Percentiles rank a stretch among this genome's conserved stretches.
phyloP scores from a whole-genome alignment of 192 early-diverging fungal species.

The Linnemannia elongata region DNA sequence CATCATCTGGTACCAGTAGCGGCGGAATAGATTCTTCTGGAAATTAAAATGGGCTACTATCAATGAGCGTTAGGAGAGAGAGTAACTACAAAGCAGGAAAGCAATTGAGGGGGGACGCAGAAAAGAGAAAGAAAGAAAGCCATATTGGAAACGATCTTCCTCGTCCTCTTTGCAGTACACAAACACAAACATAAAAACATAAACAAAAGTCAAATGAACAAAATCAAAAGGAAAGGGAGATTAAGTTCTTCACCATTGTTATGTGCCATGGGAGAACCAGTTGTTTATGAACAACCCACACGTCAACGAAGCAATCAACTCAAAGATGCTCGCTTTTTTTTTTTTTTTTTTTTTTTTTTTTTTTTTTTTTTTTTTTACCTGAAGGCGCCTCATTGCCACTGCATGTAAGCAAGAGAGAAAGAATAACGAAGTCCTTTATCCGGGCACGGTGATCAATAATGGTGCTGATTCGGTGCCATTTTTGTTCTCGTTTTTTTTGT shows the following conservation, averaged over 20 bases:
- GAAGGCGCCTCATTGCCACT: too few relatives aligned
- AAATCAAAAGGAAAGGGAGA: not conserved
- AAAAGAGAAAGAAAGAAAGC: not conserved
- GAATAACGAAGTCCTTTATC: too few relatives aligned
- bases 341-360: too few relatives aligned
- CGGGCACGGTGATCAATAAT: too few relatives aligned
- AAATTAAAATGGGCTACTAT: not conserved
- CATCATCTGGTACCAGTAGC: not conserved
- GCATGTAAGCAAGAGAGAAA: too few relatives aligned
- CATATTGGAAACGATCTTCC: too few relatives aligned
- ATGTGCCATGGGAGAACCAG: not conserved
- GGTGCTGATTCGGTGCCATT: not conserved
- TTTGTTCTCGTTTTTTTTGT: not conserved
- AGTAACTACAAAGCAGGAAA: not conserved
- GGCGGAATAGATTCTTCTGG: not conserved
- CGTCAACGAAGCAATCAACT: too few relatives aligned
- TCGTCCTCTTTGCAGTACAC: not conserved
- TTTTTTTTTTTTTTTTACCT: not conserved
- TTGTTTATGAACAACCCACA: not conserved
- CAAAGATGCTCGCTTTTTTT: not conserved
- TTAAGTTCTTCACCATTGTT: not conserved
- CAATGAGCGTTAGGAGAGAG: too few relatives aligned
- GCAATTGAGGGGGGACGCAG: not conserved
- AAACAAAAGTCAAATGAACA: not conserved
- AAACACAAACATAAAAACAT: too few relatives aligned